A percentile compares a stretch with the other conserved stretches of the same genome.
Evolutionary conservation across 805 yeast genomes (phyloP).

Genomic region (Monosporozyma siamensis): DNA sequence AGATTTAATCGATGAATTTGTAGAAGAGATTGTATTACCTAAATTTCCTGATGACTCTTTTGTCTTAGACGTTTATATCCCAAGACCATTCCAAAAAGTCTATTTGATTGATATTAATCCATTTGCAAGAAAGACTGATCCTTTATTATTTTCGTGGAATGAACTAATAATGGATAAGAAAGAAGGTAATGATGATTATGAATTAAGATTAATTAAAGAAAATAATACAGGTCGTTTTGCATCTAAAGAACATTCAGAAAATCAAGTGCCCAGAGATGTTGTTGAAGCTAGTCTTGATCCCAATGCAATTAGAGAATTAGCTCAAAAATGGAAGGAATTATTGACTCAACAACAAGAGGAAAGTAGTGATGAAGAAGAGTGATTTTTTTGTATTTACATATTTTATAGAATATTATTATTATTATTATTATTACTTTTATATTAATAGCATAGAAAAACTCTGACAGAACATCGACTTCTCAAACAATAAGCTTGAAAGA

Average conservation of each 20-base stretch:
- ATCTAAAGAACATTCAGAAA: conserved; percentile 75
- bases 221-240: conserved; percentile 70
- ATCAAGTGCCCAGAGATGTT: conserved; percentile 84
- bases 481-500: too few relatives aligned
- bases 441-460: too few relatives aligned
- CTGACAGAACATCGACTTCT: too few relatives aligned
- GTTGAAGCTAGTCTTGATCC: conserved; percentile 74
- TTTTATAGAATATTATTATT: background rate
- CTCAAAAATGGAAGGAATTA: conserved; percentile 48
- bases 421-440: too few relatives aligned
- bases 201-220: conserved; percentile 57
- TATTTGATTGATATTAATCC: conserved; percentile 83
- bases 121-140: conserved; percentile 66
- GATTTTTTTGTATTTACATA: too few relatives aligned
- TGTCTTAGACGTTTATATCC: conserved; percentile 76
- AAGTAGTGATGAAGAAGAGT: conserved; percentile 9
- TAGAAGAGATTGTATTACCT: conserved; percentile 37
- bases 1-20: conserved; percentile 44
- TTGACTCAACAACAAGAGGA: conserved; percentile 23
- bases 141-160: conserved; percentile 76
- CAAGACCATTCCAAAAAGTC: conserved; percentile 58
- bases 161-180: conserved; percentile 41
- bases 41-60: conserved; percentile 47
- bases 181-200: conserved; percentile 28
- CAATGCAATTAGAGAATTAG: conserved; percentile 57